Evolutionary conservation across 371 early-diverging fungal genomes (phyloP), one percentile per base, ranked within the genome.

Genomic region (Amoeboaphelidium protococcarum): DNA sequence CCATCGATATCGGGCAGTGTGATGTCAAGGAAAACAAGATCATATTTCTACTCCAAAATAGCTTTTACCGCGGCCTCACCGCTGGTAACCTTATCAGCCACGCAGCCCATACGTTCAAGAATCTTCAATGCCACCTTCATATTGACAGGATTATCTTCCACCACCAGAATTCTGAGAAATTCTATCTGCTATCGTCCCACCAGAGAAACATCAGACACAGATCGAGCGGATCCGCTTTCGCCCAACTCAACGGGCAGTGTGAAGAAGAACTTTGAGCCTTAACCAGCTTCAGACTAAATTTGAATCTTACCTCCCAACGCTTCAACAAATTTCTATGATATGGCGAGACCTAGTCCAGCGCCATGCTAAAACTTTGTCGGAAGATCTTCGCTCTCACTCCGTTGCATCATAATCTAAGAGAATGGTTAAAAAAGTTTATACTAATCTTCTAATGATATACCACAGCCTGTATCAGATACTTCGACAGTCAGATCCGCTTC

Each of bases 401-500:
- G n/a, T n/a, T n/a, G n/a, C n/a, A n/a, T n/a, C n/a, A 68, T 42
- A 23, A 55, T 68, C 46, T 73, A 73, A 1, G 67, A 61, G 47
- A 73, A 76, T 6, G 67, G 64, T 23, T 67, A 56, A 48, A 76
- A 76, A 0, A 76, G 63, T 40, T 59, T 63, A 44, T 52, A 54
- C 6, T 53, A 50, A 40, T 69, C 66, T 23, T 66, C 59, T 2
- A 50, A 42, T 0, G 72, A 67, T 44, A 76, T 72, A 19, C 76
- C 73, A 42, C 72, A 69, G 23, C 76, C 76, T 0, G 73, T 65
- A 49, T 76, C 76, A n/a, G n/a, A n/a, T n/a, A n/a, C n/a, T n/a
- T n/a, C n/a, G n/a, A n/a, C n/a, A n/a, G n/a, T n/a, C n/a, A n/a
- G n/a, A n/a, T n/a, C n/a, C n/a, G n/a, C n/a, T n/a, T n/a, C n/a